Percentiles rank a stretch among this genome's conserved stretches.
Evolutionary conservation across 2,329 filamentous ascomycete genomes (phyloP).

Genomic region (Lasiodiplodia citricola): DNA sequence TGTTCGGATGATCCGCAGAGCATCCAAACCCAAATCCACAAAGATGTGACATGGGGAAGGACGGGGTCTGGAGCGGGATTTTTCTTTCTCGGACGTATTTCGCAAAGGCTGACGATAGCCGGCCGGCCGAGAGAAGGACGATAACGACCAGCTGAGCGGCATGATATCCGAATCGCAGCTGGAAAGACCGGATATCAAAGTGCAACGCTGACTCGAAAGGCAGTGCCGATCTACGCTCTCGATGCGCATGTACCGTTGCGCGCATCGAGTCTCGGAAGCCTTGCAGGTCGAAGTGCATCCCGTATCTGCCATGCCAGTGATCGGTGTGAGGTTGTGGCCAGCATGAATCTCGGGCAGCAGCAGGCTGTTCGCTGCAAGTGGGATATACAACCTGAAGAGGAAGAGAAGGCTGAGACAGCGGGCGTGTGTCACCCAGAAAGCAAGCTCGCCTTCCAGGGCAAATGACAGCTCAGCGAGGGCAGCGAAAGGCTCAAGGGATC

Average conservation of each 20-base stretch:
- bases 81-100: not conserved
- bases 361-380: slow-evolving; percentile 1
- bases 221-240: not conserved
- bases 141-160: not conserved
- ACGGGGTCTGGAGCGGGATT: not conserved
- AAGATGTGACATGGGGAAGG: not conserved
- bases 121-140: not conserved
- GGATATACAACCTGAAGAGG: not conserved
- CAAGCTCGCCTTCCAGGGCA: not conserved
- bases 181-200: not conserved
- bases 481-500: slow-evolving; percentile 1
- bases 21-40: not conserved
- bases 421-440: not conserved
- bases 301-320: slow-evolving; percentile 7
- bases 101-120: not conserved
- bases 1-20: slow-evolving; percentile 16
- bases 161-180: slow-evolving; percentile 5
- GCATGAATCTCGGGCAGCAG: not conserved
- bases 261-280: not conserved
- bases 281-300: not conserved
- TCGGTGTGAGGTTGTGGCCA: slow-evolving; percentile 6
- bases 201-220: slow-evolving; percentile 6
- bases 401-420: slow-evolving; percentile 11
- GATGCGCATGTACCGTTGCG: not conserved
- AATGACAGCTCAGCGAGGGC: not conserved